Evolutionary conservation across 306 rosid genomes (phyloP), one percentile per base, ranked within the genome.

Genomic region (Inga laurina): DNA sequence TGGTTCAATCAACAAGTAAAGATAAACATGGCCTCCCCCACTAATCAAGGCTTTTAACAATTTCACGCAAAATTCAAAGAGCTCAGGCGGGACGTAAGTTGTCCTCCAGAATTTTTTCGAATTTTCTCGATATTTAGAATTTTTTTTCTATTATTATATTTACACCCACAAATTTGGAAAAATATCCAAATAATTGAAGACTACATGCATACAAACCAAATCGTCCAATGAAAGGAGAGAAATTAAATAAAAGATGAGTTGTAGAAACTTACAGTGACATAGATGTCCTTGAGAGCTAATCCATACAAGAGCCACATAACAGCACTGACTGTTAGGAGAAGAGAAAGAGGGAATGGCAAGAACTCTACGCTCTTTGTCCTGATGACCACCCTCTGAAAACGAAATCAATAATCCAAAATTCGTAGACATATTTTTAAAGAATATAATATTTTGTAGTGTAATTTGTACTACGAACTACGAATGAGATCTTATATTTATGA

Each of bases 351-450:
- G 54, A 97, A 88, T 0, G 99, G 99, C 97, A 97, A 92, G 84
- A 91, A 97, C 90, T 97, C 98, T 22, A 92, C 97, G 85, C 99
- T 97, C 83, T 94, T 97, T 8, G 99, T 97, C 5, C 93, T 90
- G 65, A 97, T 83, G 3, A 97, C 99, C 79, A 82, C 81, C 64
- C 97, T 87, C 99, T 97, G 80, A 72, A 82, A 59, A 22, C 3
- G 5, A 65, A 19, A 35, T 8, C 0, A 66, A 21, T 19, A 30
- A 82, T 66, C 18, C 30, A 69, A 49, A 69, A 37, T 69, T 21
- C 24, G 43, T 39, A 39, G 41, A 41, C 1, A 52, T 51, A 52
- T 39, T 39, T 39, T 39, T 39, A 39, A 0, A 39, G 8, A 39
- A 39, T 39, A 39, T 6, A 39, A 39, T 39, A 6, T 39, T 5